Percentiles rank a stretch among this genome's conserved stretches.
Evolutionary conservation across 2,329 filamentous ascomycete genomes (phyloP).

Genomic region (Clarireedia homoeocarpa): DNA sequence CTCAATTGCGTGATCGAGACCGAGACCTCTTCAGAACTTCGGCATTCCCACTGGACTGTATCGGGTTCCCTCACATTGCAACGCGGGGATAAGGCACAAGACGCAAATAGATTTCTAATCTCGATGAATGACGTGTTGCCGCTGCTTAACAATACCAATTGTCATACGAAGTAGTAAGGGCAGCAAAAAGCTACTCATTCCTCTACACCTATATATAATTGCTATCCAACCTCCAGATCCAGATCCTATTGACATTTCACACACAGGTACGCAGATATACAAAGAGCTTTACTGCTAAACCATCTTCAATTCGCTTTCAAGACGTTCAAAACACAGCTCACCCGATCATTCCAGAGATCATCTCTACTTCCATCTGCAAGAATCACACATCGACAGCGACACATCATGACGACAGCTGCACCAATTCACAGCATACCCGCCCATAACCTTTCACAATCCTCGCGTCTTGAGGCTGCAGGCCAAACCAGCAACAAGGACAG

Average conservation of each 20-base stretch:
- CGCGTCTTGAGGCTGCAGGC: constrained; percentile 19
- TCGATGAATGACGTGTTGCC: constrained; percentile 4
- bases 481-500: constrained; percentile 9
- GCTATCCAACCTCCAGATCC: neutral
- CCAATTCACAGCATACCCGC: constrained; percentile 33
- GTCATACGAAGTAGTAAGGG: neutral
- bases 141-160: neutral
- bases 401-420: constrained; percentile 33
- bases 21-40: neutral
- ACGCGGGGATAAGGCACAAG: neutral
- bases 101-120: constrained; percentile 8
- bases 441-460: constrained; percentile 31
- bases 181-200: too few relatives aligned
- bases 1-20: neutral
- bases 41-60: neutral
- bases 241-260: neutral
- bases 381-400: neutral
- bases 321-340: neutral
- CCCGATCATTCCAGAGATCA: neutral
- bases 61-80: neutral
- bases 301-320: neutral
- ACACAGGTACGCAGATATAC: neutral
- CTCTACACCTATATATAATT: neutral
- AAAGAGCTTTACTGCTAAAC: neutral
- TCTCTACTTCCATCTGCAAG: neutral